Percentiles rank a stretch among this genome's conserved stretches.
phyloP scores from a whole-genome alignment of 768 basidiomycete species.

The Cystofilobasidium capitatum region DNA sequence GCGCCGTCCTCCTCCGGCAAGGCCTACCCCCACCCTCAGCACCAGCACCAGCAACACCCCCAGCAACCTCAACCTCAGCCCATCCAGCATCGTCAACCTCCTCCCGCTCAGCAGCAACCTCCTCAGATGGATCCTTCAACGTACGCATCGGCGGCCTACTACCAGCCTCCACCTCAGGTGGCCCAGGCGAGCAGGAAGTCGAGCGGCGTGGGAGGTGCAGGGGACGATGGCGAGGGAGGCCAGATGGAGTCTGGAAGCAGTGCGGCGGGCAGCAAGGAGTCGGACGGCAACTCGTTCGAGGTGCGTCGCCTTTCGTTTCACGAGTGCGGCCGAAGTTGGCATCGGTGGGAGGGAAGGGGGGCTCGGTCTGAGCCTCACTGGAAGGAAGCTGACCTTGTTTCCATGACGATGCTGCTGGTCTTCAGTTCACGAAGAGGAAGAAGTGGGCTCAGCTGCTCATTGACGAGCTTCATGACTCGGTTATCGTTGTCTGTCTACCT shows the following conservation, averaged over 20 bases:
- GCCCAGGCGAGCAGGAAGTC: not conserved
- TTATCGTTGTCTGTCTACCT: constrained; percentile 51
- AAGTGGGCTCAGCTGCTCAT: constrained; percentile 74
- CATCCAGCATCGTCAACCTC: not conserved
- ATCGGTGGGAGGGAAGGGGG: too few relatives aligned
- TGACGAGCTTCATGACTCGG: constrained; percentile 63
- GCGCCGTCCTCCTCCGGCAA: not conserved
- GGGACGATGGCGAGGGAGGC: not conserved
- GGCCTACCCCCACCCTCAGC: not conserved
- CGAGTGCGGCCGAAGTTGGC: not conserved
- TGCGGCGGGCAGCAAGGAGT: not conserved
- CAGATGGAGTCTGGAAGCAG: constrained; percentile 7
- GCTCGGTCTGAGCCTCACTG: not conserved
- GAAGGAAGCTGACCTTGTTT: not conserved
- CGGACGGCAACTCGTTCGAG: not conserved
- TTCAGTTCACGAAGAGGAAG: constrained; percentile 73
- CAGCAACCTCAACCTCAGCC: not conserved
- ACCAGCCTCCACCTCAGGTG: not conserved
- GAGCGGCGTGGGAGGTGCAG: not conserved
- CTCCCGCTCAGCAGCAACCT: too few relatives aligned
- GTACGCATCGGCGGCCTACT: not conserved
- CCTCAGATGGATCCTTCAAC: not conserved
- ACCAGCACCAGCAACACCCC: not conserved
- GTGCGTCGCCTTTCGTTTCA: not conserved
- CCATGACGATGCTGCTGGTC: not conserved